Conservation (phyloP, 106 monocot species). For the Dendrobium catenatum region DNA sequence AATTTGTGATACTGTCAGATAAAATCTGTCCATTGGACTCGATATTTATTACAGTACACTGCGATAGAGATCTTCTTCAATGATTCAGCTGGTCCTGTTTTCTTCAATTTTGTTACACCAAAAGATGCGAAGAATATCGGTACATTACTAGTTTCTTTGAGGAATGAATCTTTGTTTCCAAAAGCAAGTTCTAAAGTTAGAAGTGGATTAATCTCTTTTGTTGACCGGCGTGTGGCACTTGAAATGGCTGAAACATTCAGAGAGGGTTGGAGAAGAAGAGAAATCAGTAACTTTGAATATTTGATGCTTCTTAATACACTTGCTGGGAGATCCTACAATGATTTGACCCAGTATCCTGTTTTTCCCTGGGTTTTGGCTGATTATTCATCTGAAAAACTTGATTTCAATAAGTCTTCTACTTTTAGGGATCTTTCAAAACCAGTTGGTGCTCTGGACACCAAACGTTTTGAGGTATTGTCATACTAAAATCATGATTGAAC, state of each 20-base stretch:
- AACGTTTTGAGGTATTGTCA: slow-evolving; percentile 74
- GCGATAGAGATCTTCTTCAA: slow-evolving; percentile 88
- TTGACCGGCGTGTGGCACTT: slow-evolving; percentile 74
- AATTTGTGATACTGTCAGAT: slow-evolving; percentile 42
- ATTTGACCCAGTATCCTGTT: slow-evolving; percentile 94
- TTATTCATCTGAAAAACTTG: slow-evolving; percentile 95
- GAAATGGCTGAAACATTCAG: slow-evolving; percentile 89
- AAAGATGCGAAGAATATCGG: slow-evolving; percentile 83
- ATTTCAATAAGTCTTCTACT: slow-evolving; percentile 86
- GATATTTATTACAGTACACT: slow-evolving; percentile 82
- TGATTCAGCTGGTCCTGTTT: slow-evolving; percentile 73
- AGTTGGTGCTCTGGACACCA: slow-evolving; percentile 82
- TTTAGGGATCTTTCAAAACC: slow-evolving; percentile 98
- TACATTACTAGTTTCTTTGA: slow-evolving; percentile 63
- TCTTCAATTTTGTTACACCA: slow-evolving; percentile 74
- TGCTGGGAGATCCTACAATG: slow-evolving; percentile 96
- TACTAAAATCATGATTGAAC: not conserved
- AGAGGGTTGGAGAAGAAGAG: slow-evolving; percentile 93
- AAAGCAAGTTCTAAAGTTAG: slow-evolving; percentile 66
- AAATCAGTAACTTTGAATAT: slow-evolving; percentile 97
- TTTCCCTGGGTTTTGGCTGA: slow-evolving; percentile 98
- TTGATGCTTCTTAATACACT: slow-evolving; percentile 93
- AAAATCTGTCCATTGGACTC: slow-evolving; percentile 90
- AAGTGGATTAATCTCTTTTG: slow-evolving; percentile 66
- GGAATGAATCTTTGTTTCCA: slow-evolving; percentile 73